Base-by-base conservation (phyloP, 1,284 basidiomycete genomes). In the Microbotryum silenes-acaulis region DNA sequence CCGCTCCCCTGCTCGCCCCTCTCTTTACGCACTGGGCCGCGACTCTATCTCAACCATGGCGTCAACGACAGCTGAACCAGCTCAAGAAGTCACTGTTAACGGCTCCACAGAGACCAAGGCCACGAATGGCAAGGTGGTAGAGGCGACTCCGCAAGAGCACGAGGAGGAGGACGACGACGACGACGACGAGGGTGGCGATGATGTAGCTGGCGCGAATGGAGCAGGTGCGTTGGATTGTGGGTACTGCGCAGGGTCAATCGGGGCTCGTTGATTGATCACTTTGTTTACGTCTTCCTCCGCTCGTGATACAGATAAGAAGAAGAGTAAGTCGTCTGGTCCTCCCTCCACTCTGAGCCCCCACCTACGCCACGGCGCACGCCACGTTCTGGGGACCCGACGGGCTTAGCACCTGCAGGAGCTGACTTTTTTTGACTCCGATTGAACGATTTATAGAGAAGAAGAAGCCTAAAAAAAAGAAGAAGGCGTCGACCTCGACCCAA, bases 391-490 rank as follows among this genome's bases (percentile, higher is more conserved):
- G 27, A 27, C 4, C 6, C 6, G 27, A n/a, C 16, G 47, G 23
- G 47, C 47, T n/a, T 23, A 23, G 23, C 47, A 50, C 48, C 12
- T 8, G 3, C 48, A 16, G 12, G 8, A 16, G 7, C 33, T 49
- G 48, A 18, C 21, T 23, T 23, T 31, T 27, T 9, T 18, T 37
- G 16, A 18, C 6, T 23, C 1, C 6, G 21, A 16, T 27, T n/a
- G 6, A 9, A 8, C 3, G 10, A 18, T 9, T 8, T 52, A 20
- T 57, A 67, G 66, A 69, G 62, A 67, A 65, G 63, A 90, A 90
- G 81, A 97, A 96, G 75, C 96, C 96, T 80, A 91, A 89, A 77
- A 94, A 91, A 77, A 76, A 75, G 66, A 71, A 71, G 58, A 73
- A 71, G 61, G 72, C 71, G 55, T 62, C 72, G 14, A 27, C 54